phyloP scores from a whole-genome alignment of 345 rosid species.

The Citrus mangshanensis region DNA sequence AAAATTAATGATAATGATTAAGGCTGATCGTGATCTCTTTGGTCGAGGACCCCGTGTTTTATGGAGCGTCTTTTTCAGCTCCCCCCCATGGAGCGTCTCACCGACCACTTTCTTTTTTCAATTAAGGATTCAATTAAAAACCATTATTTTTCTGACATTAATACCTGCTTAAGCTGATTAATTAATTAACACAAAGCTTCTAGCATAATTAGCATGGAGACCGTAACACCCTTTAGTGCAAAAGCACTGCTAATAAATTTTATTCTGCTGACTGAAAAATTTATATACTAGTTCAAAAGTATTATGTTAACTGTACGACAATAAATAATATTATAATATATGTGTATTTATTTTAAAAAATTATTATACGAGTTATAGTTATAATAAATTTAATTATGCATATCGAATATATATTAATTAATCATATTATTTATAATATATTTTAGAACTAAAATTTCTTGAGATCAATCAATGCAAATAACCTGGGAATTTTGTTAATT shows the following conservation, averaged over 20 bases:
- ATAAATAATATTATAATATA: too few relatives aligned
- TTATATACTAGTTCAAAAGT: too few relatives aligned
- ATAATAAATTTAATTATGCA: too few relatives aligned
- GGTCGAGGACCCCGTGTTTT: background rate
- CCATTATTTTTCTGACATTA: background rate
- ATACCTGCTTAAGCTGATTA: background rate
- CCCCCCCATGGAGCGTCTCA: background rate
- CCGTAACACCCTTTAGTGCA: background rate
- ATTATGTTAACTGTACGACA: too few relatives aligned
- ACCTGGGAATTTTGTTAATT: too few relatives aligned
- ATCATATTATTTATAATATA: too few relatives aligned
- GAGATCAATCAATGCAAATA: too few relatives aligned
- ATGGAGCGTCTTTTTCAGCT: background rate
- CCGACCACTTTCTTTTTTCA: background rate
- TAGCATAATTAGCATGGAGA: background rate
- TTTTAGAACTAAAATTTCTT: too few relatives aligned
- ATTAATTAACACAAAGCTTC: background rate
- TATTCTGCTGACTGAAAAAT: too few relatives aligned
- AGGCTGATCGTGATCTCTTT: background rate
- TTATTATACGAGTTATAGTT: too few relatives aligned
- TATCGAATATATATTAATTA: fast-evolving
- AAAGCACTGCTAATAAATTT: background rate
- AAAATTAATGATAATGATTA: background rate
- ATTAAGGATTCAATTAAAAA: too few relatives aligned
- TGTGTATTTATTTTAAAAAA: too few relatives aligned